Base-by-base conservation (phyloP, 1,284 basidiomycete genomes). In the Gomphus bonarii region DNA sequence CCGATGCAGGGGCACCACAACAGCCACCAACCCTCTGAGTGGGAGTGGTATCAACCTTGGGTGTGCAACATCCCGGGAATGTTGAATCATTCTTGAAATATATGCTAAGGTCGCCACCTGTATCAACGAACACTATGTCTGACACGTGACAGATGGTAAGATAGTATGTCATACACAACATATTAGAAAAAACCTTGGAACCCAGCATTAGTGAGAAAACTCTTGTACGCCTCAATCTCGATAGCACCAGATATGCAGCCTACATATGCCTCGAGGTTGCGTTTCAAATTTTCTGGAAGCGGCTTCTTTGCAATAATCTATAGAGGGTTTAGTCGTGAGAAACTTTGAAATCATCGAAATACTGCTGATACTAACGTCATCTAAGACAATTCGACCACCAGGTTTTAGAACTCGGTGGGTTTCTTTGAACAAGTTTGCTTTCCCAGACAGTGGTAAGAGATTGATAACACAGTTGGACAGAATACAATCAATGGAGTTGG, bases 401-500 rank as follows among this genome's bases (percentile, higher is more conserved):
- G 75, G 73, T 62, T 75, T 79, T 47, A 81, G 66, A 4, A 80
- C 66, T 12, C 79, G 69, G 50, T 72, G 63, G 0, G 70, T 66
- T 60, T 81, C 79, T 43, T 70, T 69, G 50, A 79, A 63, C 9
- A 76, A 60, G 16, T 54, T 63, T 9, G 64, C 64, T 62, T 78
- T 81, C 3, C 70, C 73, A 16, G 65, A 63, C 0, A 59, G 60
- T 0, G 76, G 74, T 3, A 80, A 59, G 3, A 79, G 66, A 63
- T 80, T 79, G 63, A 81, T 68, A 5, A 79, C 77, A 55, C 78
- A 80, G 63, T 80, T 82, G 14, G 77, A 79, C 9, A 80, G 63
- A 18, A 82, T 67, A 58, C 76, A 79, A 59, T 82, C 76, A 16
- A 79, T 70, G 0, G 75, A 70, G 52, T 68, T 62, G 14, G 75